Evolutionary conservation across 2,329 filamentous ascomycete species (phyloP).

Genomic region (Aspergillus proliferans): DNA sequence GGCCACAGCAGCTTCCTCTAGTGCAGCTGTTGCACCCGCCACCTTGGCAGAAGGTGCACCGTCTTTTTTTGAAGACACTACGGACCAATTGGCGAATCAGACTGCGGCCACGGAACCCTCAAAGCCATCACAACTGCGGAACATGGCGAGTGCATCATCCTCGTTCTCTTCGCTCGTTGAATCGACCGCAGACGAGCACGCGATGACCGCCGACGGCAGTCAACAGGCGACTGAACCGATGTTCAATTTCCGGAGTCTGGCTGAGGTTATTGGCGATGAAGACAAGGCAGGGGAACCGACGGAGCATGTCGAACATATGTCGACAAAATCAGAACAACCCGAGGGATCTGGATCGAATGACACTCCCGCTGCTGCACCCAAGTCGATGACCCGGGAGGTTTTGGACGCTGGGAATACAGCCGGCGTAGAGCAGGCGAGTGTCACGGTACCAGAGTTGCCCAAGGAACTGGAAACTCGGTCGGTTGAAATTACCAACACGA

Average conservation of each 20-base stretch:
- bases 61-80: slow-evolving; percentile 15
- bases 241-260: slow-evolving; percentile 86
- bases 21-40: not conserved
- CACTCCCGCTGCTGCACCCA: not conserved
- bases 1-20: slow-evolving; percentile 28
- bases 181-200: slow-evolving; percentile 41
- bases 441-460: slow-evolving; percentile 16
- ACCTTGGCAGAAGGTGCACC: slow-evolving; percentile 7
- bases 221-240: slow-evolving; percentile 62
- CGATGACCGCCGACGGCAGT: slow-evolving; percentile 43
- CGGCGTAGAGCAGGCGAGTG: slow-evolving; percentile 5
- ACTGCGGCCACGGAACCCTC: slow-evolving; percentile 45
- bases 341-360: slow-evolving; percentile 19
- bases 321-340: slow-evolving; percentile 8
- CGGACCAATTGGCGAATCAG: slow-evolving; percentile 21
- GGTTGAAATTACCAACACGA: slow-evolving; percentile 25
- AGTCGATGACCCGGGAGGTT: slow-evolving; percentile 10
- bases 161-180: slow-evolving; percentile 71
- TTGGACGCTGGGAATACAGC: slow-evolving; percentile 5
- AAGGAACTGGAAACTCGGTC: slow-evolving; percentile 34
- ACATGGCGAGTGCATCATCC: slow-evolving; percentile 83
- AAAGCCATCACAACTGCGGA: slow-evolving; percentile 65
- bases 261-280: slow-evolving; percentile 70
- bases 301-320: slow-evolving; percentile 34
- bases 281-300: slow-evolving; percentile 40